Evolutionary conservation across 352 stramenopile species (phyloP).

Genomic region (Vaucheria bursata): DNA sequence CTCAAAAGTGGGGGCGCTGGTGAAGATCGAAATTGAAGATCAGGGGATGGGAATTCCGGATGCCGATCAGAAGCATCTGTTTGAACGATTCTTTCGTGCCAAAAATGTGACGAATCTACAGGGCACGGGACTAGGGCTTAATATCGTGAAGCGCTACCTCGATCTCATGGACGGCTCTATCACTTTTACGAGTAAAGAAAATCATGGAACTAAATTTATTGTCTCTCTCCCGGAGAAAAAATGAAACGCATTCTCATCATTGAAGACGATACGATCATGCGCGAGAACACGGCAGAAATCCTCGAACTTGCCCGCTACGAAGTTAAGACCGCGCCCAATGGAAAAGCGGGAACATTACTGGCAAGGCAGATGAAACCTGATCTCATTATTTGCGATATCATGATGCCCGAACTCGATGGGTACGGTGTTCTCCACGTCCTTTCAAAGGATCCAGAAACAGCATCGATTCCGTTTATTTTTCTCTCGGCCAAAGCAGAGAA

Average conservation of each 20-base stretch:
- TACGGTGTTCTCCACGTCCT: neutral
- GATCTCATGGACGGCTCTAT: neutral
- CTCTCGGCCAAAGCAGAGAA: neutral
- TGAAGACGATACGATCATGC: neutral
- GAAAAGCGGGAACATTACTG: neutral
- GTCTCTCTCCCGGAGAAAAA: neutral
- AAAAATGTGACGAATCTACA: neutral
- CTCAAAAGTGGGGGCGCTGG: neutral
- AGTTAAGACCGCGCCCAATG: neutral
- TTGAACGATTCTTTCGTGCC: neutral
- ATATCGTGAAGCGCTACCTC: neutral
- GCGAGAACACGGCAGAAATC: neutral
- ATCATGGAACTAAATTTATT: neutral
- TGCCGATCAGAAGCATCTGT: neutral
- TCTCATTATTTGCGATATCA: constrained; percentile 2
- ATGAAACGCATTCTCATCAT: neutral
- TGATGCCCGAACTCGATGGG: neutral
- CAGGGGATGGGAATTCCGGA: neutral
- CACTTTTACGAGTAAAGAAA: neutral
- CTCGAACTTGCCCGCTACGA: neutral
- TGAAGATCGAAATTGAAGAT: neutral
- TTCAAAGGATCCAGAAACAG: neutral
- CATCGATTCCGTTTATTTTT: neutral
- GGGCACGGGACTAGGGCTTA: neutral
- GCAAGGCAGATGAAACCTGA: neutral